Evolutionary conservation across 768 basidiomycete genomes (phyloP).

Genomic region (Tulasnella sp.): DNA sequence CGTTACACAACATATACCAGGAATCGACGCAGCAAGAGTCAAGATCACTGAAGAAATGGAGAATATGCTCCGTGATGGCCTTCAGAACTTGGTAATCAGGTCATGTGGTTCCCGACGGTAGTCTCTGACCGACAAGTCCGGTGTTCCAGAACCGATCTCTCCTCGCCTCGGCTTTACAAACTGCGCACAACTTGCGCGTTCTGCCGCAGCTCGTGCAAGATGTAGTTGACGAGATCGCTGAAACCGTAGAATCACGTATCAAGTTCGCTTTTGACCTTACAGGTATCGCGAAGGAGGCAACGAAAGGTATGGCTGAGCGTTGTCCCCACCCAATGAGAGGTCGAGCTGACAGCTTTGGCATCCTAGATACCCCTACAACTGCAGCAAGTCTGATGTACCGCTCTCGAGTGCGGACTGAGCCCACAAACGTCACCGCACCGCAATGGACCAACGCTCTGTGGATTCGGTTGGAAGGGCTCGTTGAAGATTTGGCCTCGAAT

Average conservation of each 20-base stretch:
- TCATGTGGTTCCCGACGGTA: not conserved
- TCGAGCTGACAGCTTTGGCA: not conserved
- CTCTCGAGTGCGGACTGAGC: conserved; percentile 82
- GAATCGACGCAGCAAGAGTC: conserved; percentile 61
- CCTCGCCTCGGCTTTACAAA: conserved; percentile 89
- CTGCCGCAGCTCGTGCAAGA: conserved; percentile 75
- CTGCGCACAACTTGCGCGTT: conserved; percentile 83
- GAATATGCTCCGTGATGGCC: conserved; percentile 72
- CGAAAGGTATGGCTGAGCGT: conserved; percentile 51
- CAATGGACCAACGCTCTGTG: conserved; percentile 81
- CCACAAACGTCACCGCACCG: conserved; percentile 77
- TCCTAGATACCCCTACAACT: conserved; percentile 27
- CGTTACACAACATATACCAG: conserved; percentile 59
- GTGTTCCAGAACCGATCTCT: conserved; percentile 70
- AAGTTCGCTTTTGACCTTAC: conserved; percentile 77
- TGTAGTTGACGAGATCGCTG: conserved; percentile 69
- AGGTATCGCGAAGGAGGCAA: conserved; percentile 72
- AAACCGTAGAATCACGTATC: conserved; percentile 76
- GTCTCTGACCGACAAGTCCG: no score
- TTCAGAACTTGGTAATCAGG: conserved; percentile 60
- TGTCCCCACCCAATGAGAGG: not conserved
- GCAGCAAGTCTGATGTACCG: conserved; percentile 55
- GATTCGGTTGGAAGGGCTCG: conserved; percentile 68
- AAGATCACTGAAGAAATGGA: conserved; percentile 84
- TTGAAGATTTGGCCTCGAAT: conserved; percentile 82